These are phyloP conservation scores for Akanthomyces muscarius DNA, from an alignment of 2,329 filamentous ascomycete genomes.

Conservation along the genomic window DNA sequence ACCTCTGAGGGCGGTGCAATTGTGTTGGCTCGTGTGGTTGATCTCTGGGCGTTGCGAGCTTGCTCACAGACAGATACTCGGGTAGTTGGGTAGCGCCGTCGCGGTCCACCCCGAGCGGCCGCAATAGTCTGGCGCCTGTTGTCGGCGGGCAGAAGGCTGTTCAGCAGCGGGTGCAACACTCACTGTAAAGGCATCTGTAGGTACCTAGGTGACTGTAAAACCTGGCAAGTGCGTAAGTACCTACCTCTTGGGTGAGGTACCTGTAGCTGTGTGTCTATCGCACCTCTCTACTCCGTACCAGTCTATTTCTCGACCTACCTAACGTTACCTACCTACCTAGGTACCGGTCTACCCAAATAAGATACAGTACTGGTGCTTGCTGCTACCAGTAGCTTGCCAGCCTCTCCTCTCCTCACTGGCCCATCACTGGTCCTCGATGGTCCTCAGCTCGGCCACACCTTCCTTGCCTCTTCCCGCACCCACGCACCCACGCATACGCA, in stretches of 20 bases:
- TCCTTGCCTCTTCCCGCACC: constrained; percentile 4
- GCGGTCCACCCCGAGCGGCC: background rate
- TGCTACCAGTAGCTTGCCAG: background rate
- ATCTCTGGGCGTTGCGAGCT: background rate
- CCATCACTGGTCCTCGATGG: background rate
- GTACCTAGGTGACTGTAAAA: too few species aligned
- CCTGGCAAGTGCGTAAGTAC: too few species aligned
- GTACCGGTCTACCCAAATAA: too few species aligned
- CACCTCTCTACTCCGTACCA: too few species aligned
- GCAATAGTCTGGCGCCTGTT: background rate
- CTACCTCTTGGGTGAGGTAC: too few species aligned
- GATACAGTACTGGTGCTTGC: background rate
- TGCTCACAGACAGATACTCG: too few species aligned
- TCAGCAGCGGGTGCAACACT: too few species aligned
- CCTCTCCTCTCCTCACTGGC: background rate
- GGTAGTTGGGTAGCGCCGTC: background rate
- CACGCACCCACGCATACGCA: background rate
- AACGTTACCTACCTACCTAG: background rate
- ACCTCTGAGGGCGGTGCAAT: background rate
- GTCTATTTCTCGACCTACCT: too few species aligned
- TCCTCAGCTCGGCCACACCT: background rate
- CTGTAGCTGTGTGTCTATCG: too few species aligned
- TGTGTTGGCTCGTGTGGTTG: background rate
- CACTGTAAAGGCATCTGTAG: too few species aligned
- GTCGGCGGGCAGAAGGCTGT: too few species aligned